A percentile compares a stretch with the other conserved stretches of the same genome.
Evolutionary conservation across 2,329 filamentous ascomycete species (phyloP).

Genomic region (Curvularia lunata): DNA sequence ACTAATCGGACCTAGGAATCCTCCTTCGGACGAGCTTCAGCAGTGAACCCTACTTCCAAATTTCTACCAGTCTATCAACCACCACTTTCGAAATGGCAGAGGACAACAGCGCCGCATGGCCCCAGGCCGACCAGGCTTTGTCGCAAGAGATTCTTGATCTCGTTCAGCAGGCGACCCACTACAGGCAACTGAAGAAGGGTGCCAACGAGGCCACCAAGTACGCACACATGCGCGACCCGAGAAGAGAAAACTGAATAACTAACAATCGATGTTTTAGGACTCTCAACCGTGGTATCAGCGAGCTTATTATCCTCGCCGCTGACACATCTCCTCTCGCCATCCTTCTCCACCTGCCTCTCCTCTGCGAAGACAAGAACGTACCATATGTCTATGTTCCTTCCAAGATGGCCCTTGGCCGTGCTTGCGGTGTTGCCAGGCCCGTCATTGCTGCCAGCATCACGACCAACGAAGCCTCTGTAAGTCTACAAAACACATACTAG

Average conservation of each 20-base stretch:
- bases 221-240: background rate
- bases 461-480: slow-evolving; percentile 57
- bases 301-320: slow-evolving; percentile 81
- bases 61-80: background rate
- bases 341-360: slow-evolving; percentile 69
- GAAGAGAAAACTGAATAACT: background rate
- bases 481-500: background rate
- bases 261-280: slow-evolving; percentile 53
- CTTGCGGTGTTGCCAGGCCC: slow-evolving; percentile 84
- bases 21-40: slow-evolving; percentile 43
- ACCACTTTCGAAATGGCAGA: slow-evolving; percentile 31
- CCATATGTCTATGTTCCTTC: slow-evolving; percentile 67
- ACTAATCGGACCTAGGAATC: slow-evolving; percentile 27
- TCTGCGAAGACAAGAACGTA: slow-evolving; percentile 85
- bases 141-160: slow-evolving; percentile 54
- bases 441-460: slow-evolving; percentile 91
- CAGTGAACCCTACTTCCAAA: slow-evolving; percentile 40
- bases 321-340: slow-evolving; percentile 89
- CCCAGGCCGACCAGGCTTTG: slow-evolving; percentile 55
- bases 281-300: slow-evolving; percentile 86
- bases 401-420: slow-evolving; percentile 74
- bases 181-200: slow-evolving; percentile 44
- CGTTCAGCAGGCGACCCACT: slow-evolving; percentile 8
- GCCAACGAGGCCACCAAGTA: slow-evolving; percentile 73
- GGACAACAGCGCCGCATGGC: slow-evolving; percentile 29